phyloP scores from a whole-genome alignment of 495 filamentous ascomycete species.

The Penicillium simplicissimum region DNA sequence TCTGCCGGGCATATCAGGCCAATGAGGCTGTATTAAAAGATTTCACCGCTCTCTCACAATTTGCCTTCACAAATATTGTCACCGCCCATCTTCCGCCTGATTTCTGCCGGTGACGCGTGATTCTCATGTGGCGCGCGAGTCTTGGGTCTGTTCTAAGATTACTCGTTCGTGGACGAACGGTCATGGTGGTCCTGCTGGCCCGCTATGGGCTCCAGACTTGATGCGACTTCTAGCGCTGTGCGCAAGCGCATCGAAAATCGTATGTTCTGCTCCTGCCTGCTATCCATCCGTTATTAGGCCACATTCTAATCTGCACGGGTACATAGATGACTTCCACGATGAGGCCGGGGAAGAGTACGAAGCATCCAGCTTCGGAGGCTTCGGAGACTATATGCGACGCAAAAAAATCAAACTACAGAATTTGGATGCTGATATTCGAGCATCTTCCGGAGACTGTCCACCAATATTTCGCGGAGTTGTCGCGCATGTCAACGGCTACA shows the following conservation, averaged over 20 bases:
- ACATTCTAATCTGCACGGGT: slow-evolving; percentile 15
- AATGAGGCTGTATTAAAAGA: slow-evolving; percentile 12
- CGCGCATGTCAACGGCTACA: slow-evolving; percentile 90
- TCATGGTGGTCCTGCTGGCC: slow-evolving; percentile 27
- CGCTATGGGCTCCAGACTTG: slow-evolving; percentile 78
- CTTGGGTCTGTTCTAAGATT: background rate
- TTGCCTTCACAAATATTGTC: slow-evolving; percentile 25
- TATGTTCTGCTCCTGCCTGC: slow-evolving; percentile 25
- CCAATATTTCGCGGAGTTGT: slow-evolving; percentile 88
- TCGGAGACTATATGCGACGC: slow-evolving; percentile 84
- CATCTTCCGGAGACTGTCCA: slow-evolving; percentile 64
- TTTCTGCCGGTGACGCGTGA: slow-evolving; percentile 28
- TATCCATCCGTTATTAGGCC: background rate
- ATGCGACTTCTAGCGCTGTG: slow-evolving; percentile 72
- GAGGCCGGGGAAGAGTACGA: slow-evolving; percentile 93
- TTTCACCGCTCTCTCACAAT: slow-evolving; percentile 28
- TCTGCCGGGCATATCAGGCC: slow-evolving; percentile 11
- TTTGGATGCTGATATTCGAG: slow-evolving; percentile 77
- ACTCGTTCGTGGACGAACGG: slow-evolving; percentile 12
- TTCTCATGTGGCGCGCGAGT: slow-evolving; percentile 14
- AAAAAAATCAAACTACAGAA: slow-evolving; percentile 98
- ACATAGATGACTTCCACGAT: slow-evolving; percentile 56
- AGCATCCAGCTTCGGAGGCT: slow-evolving; percentile 81
- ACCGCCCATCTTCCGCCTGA: slow-evolving; percentile 23
- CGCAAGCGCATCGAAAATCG: slow-evolving; percentile 82